phyloP scores from a whole-genome alignment of 2,329 filamentous ascomycete species.

The Ustulina deusta region DNA sequence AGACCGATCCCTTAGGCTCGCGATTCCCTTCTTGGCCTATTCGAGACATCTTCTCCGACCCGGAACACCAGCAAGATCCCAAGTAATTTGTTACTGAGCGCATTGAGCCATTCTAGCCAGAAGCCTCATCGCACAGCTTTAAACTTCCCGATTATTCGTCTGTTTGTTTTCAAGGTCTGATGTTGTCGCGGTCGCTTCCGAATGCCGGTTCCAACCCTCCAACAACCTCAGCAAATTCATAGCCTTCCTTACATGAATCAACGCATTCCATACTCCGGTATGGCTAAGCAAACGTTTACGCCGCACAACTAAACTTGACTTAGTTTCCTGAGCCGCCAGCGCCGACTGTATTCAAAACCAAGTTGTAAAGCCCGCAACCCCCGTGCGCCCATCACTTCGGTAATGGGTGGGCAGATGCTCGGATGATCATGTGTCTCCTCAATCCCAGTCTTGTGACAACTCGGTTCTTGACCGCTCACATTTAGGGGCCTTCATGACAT shows the following conservation, averaged over 20 bases:
- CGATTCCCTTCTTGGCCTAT: not conserved
- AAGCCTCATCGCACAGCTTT: constrained; percentile 1
- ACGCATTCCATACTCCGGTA: constrained; percentile 21
- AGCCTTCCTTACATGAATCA: constrained; percentile 20
- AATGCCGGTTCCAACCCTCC: constrained; percentile 4
- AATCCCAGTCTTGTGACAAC: constrained; percentile 23
- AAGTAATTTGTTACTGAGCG: not conserved
- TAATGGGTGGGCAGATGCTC: constrained; percentile 4
- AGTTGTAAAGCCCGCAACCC: constrained; percentile 5
- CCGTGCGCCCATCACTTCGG: constrained; percentile 5
- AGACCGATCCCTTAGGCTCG: constrained; percentile 6
- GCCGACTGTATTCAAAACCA: constrained; percentile 16
- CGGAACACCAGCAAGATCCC: constrained; percentile 18
- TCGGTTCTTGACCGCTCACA: constrained; percentile 30
- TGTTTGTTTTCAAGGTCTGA: constrained; percentile 1
- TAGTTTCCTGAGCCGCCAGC: constrained; percentile 29
- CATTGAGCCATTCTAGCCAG: not conserved
- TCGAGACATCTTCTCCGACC: not conserved
- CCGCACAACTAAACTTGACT: not conserved
- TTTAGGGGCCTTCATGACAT: not conserved
- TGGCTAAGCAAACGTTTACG: constrained; percentile 6
- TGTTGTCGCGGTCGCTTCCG: constrained; percentile 8
- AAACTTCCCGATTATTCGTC: not conserved
- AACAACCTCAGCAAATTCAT: constrained; percentile 3
- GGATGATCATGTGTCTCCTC: constrained; percentile 27